Conservation (phyloP, 202 grass and related monocot genomes). For the Elaeis oleifera region DNA sequence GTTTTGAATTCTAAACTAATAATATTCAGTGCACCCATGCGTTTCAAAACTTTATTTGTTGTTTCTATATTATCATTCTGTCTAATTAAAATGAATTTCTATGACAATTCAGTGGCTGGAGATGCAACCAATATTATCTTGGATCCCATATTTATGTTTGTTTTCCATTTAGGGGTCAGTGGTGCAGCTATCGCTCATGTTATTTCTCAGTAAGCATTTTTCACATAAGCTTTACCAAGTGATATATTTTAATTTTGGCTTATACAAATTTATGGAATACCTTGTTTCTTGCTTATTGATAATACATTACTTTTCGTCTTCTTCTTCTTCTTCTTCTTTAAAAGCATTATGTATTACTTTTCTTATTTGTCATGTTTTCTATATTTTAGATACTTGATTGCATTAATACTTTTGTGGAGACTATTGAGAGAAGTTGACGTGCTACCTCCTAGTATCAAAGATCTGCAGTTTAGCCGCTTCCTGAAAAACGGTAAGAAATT, state of each 20-base stretch:
- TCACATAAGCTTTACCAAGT: neutral
- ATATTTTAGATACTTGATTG: constrained; percentile 73
- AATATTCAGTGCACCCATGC: no score
- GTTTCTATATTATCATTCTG: neutral
- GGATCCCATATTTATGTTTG: constrained; percentile 95
- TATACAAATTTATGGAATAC: neutral
- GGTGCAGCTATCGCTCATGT: constrained; percentile 96
- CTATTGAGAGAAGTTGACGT: constrained; percentile 54
- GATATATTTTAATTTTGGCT: no score
- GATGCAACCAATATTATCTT: constrained; percentile 77
- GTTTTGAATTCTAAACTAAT: no score
- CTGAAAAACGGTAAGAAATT: constrained; percentile 66
- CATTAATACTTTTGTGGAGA: constrained; percentile 65
- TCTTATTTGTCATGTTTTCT: constrained; percentile 19
- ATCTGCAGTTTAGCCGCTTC: constrained; percentile 74
- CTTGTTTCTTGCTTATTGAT: no score
- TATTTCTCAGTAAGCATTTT: constrained; percentile 84
- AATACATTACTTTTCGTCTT: neutral
- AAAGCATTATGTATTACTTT: neutral
- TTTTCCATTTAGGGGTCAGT: constrained; percentile 64
- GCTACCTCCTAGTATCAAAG: constrained; percentile 49
- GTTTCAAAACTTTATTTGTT: no score
- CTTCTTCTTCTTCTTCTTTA: neutral
- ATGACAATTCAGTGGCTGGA: constrained; percentile 62
- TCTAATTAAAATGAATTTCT: constrained; percentile 22